A percentile compares a stretch with the other conserved stretches of the same genome.
Conservation (phyloP, 2,329 filamentous ascomycete genomes). For the Chrysosporium keratinophilum region DNA sequence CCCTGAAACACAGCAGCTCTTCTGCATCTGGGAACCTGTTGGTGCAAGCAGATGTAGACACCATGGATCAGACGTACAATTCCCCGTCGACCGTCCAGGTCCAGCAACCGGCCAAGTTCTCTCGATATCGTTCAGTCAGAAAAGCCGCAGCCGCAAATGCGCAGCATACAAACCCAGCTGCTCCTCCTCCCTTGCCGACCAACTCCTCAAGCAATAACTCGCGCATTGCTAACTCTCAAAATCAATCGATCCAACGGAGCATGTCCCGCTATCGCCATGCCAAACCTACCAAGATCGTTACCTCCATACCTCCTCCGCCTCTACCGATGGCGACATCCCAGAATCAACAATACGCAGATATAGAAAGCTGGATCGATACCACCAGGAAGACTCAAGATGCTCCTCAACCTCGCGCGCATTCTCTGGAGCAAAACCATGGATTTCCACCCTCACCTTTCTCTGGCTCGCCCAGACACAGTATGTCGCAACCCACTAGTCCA, state of each 20-base stretch:
- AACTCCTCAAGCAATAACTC: neutral
- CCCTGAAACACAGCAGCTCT: neutral
- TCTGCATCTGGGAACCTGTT: neutral
- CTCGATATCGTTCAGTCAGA: conserved; percentile 50
- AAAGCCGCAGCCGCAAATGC: conserved; percentile 34
- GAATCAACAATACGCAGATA: neutral
- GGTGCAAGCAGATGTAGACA: conserved; percentile 8
- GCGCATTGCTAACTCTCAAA: conserved; percentile 16
- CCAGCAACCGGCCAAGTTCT: conserved; percentile 37
- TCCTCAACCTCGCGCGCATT: neutral
- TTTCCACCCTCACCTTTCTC: neutral
- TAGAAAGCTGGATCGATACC: conserved; percentile 6
- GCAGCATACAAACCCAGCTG: conserved; percentile 14
- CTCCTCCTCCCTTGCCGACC: conserved; percentile 8
- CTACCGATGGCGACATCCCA: neutral
- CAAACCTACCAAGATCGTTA: conserved; percentile 16
- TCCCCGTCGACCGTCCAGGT: conserved; percentile 7
- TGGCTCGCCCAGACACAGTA: neutral
- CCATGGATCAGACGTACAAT: conserved; percentile 20
- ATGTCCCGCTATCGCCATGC: conserved; percentile 32
- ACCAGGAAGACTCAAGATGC: neutral
- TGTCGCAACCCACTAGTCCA: conserved; percentile 9
- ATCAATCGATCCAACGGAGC: conserved; percentile 25
- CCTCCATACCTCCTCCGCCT: conserved; percentile 13
- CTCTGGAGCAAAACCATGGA: neutral